Conservation (phyloP, 2,329 filamentous ascomycete species). For the Biscogniauxia mediterranea region DNA sequence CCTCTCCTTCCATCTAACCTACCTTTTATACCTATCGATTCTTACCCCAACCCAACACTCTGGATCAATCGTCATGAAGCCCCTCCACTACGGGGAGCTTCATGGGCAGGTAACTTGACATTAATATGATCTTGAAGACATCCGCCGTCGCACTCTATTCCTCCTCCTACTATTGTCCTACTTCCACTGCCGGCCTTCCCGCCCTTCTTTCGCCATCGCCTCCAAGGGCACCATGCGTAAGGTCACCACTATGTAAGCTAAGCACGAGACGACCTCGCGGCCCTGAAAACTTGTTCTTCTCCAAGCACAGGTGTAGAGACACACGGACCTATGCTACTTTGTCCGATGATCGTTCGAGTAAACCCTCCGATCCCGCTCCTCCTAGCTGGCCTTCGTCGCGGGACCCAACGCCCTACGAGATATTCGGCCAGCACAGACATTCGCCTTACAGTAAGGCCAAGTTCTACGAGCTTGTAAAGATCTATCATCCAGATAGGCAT, state of each 20-base stretch:
- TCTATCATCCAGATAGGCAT: conserved; percentile 85
- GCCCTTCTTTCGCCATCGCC: conserved; percentile 14
- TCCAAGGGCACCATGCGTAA: conserved; percentile 22
- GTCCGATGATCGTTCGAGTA: conserved; percentile 16
- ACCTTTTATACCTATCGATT: background rate
- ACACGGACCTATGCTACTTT: conserved; percentile 27
- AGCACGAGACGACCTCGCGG: conserved; percentile 9
- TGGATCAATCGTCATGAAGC: conserved; percentile 14
- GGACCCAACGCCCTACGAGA: conserved; percentile 83
- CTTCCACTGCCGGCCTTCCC: conserved; percentile 16
- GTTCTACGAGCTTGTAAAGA: conserved; percentile 90
- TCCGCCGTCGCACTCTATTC: conserved; percentile 29
- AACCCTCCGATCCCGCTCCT: conserved; percentile 17
- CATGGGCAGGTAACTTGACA: conserved; percentile 13
- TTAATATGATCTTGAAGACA: conserved; percentile 32
- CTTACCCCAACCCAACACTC: background rate
- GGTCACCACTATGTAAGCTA: conserved; percentile 27
- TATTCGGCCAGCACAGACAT: conserved; percentile 60
- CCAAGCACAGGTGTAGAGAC: background rate
- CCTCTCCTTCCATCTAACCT: background rate
- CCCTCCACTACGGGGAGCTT: conserved; percentile 12
- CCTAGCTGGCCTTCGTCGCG: conserved; percentile 45
- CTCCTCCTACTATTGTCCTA: conserved; percentile 21
- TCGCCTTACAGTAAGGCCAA: conserved; percentile 76
- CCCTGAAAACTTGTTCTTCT: background rate